A percentile compares a stretch with the other conserved stretches of the same genome.
Evolutionary conservation across 208 protist genomes (phyloP).

Genomic region (Balamuthia mandrillaris): DNA sequence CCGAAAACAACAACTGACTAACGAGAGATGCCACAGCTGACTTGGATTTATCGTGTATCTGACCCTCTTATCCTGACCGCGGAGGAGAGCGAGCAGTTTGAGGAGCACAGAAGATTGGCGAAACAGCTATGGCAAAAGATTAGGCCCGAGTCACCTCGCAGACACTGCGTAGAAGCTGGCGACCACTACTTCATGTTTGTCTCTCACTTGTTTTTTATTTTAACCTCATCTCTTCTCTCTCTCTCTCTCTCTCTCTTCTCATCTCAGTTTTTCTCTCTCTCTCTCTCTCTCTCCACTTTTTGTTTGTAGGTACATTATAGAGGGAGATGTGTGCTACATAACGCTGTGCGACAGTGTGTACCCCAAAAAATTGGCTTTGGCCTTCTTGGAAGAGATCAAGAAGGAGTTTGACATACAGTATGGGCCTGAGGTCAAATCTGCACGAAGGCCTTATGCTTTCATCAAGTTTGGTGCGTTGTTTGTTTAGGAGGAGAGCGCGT

Average conservation of each 20-base stretch:
- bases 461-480: slow-evolving; percentile 67
- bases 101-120: not conserved
- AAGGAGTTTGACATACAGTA: slow-evolving; percentile 66
- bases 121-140: not conserved
- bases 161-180: not conserved
- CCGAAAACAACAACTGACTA: not conserved
- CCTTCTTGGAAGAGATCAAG: slow-evolving; percentile 64
- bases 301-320: slow-evolving; percentile 61
- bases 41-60: not conserved
- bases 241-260: not conserved
- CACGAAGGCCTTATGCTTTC: slow-evolving; percentile 71
- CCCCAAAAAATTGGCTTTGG: slow-evolving; percentile 69
- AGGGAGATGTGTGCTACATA: slow-evolving; percentile 69
- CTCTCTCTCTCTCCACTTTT: not conserved
- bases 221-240: not conserved
- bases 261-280: too few species aligned
- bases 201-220: not conserved
- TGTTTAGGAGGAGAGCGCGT: too few species aligned
- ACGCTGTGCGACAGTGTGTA: slow-evolving; percentile 67
- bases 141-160: not conserved
- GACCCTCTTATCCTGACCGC: not conserved
- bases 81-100: slow-evolving; percentile 1
- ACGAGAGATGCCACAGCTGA: not conserved
- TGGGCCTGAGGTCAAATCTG: slow-evolving; percentile 52
- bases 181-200: slow-evolving; percentile 23